phyloP scores from a whole-genome alignment of 768 basidiomycete species.

The Kwoniella bestiolae region DNA sequence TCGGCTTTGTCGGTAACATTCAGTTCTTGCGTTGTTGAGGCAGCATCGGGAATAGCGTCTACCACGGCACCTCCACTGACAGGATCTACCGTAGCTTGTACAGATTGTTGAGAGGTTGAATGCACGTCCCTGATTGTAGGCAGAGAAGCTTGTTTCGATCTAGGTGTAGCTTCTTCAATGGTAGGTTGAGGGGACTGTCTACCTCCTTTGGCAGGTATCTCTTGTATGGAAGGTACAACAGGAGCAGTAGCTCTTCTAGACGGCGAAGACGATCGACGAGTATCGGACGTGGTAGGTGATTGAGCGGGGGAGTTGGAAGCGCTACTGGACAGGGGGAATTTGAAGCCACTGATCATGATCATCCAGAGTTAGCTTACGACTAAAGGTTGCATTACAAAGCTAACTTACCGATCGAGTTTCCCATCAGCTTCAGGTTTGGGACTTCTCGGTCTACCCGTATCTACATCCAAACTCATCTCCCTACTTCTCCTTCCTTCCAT shows the following conservation, averaged over 20 bases:
- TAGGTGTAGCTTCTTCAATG: neutral
- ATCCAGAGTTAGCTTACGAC: neutral
- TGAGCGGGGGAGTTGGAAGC: slow-evolving; percentile 17
- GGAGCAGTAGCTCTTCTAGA: slow-evolving; percentile 9
- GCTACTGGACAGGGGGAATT: slow-evolving; percentile 45
- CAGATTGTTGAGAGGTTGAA: neutral
- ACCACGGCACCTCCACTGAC: neutral
- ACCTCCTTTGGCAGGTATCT: neutral
- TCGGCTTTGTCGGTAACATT: neutral
- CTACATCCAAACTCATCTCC: slow-evolving; percentile 32
- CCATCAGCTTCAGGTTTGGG: slow-evolving; percentile 56
- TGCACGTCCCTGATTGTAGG: neutral
- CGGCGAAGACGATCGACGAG: slow-evolving; percentile 9
- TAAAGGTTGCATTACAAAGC: neutral
- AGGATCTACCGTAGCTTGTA: slow-evolving; percentile 1
- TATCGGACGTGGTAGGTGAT: slow-evolving; percentile 9
- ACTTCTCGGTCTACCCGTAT: slow-evolving; percentile 44
- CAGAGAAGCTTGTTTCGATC: neutral
- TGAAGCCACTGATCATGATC: slow-evolving; percentile 39
- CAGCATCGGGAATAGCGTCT: neutral
- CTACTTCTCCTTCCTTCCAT: slow-evolving; percentile 26
- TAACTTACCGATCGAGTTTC: slow-evolving; percentile 50
- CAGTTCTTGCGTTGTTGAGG: neutral
- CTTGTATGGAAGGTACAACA: slow-evolving; percentile 3
- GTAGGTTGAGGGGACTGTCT: neutral